These are phyloP conservation scores for Podaxis pistillaris DNA, from an alignment of 768 basidiomycete genomes.

Conservation along the genomic window DNA sequence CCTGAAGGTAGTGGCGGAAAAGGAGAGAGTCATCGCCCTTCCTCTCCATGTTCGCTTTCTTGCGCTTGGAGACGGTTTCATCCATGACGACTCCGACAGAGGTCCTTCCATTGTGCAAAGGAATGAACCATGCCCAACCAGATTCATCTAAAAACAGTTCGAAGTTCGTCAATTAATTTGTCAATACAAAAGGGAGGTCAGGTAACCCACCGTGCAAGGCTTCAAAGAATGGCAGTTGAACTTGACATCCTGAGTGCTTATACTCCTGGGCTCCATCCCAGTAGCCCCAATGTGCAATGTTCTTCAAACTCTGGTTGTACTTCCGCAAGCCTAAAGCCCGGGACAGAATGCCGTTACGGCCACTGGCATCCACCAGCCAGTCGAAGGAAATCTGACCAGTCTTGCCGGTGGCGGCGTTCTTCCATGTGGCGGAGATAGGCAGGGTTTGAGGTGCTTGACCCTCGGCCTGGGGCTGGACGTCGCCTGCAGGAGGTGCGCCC, in stretches of 20 bases:
- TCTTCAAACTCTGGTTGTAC: slow-evolving; percentile 51
- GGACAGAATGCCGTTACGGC: slow-evolving; percentile 54
- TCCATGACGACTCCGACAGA: slow-evolving; percentile 45
- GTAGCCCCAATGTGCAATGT: slow-evolving; percentile 61
- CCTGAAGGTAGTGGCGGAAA: slow-evolving; percentile 31
- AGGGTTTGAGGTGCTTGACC: slow-evolving; percentile 27
- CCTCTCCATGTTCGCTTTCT: slow-evolving; percentile 18
- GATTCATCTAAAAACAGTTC: slow-evolving; percentile 35
- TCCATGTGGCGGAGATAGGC: slow-evolving; percentile 29
- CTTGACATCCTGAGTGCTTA: slow-evolving; percentile 32
- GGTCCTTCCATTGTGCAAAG: slow-evolving; percentile 39
- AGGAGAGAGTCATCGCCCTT: slow-evolving; percentile 18
- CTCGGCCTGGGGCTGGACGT: neutral
- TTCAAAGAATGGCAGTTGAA: slow-evolving; percentile 53
- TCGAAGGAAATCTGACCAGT: slow-evolving; percentile 50
- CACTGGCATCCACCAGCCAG: slow-evolving; percentile 58
- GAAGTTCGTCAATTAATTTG: neutral
- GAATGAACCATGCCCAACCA: slow-evolving; percentile 54
- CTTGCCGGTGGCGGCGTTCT: slow-evolving; percentile 23
- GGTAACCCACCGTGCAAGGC: slow-evolving; percentile 43
- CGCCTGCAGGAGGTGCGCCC: slow-evolving; percentile 24
- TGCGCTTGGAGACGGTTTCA: slow-evolving; percentile 23
- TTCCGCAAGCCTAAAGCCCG: slow-evolving; percentile 63
- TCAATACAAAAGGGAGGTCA: neutral
- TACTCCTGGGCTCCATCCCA: slow-evolving; percentile 49